Conservation (phyloP, 192 early-diverging fungal species). For the Rhizophlyctis rosea region DNA sequence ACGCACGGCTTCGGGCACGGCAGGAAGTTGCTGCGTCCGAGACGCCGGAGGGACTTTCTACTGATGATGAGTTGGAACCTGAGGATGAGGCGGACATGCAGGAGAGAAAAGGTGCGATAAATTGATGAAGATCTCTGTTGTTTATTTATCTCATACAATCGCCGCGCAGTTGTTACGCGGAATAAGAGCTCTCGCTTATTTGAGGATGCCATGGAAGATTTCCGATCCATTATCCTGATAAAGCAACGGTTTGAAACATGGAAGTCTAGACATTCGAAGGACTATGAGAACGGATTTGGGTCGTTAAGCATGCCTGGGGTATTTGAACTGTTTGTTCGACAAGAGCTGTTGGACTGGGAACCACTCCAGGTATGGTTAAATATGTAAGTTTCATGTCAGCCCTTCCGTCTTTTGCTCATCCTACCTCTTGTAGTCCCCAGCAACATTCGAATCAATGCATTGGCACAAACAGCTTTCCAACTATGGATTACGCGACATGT, state of each 20-base stretch:
- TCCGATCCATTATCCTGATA: slow-evolving; percentile 22
- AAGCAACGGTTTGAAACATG: slow-evolving; percentile 33
- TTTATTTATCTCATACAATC: not conserved
- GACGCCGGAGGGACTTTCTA: not conserved
- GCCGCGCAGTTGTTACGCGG: not conserved
- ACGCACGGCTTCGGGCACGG: too few relatives aligned
- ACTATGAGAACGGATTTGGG: slow-evolving; percentile 32
- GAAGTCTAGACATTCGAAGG: slow-evolving; percentile 25
- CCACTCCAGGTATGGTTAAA: slow-evolving; percentile 4
- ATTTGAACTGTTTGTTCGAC: slow-evolving; percentile 33
- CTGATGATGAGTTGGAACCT: not conserved
- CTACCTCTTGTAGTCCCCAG: not conserved
- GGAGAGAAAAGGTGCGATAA: not conserved
- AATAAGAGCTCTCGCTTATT: slow-evolving; percentile 13
- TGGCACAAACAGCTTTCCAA: slow-evolving; percentile 19
- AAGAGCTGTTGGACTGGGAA: slow-evolving; percentile 31
- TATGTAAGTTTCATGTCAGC: not conserved
- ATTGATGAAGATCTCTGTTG: not conserved
- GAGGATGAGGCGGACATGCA: not conserved
- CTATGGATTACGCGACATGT: slow-evolving; percentile 13
- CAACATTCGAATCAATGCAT: slow-evolving; percentile 30
- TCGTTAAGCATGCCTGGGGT: slow-evolving; percentile 26
- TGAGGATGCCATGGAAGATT: slow-evolving; percentile 32
- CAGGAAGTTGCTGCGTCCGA: too few relatives aligned
- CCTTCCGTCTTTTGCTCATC: not conserved